Base-by-base conservation (phyloP, 164 flowering plant species). In the Tetrastigma voinierianum region DNA sequence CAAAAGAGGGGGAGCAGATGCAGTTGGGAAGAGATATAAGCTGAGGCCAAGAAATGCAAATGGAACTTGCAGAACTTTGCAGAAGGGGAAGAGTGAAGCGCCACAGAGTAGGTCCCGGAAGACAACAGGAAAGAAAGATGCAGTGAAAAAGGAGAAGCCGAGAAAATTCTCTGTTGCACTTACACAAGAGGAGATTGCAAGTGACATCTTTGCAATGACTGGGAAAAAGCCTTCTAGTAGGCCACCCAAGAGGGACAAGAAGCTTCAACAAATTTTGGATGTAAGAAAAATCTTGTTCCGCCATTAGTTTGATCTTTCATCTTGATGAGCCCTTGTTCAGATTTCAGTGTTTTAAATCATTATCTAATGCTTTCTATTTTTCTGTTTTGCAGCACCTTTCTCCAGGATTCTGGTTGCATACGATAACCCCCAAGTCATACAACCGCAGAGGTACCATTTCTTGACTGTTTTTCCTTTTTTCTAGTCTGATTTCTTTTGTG, bases 211-310 rank as follows among this genome's bases (percentile, higher is more conserved):
- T 21, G 12, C 25, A 10, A 51, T 79, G 72, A 76, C 83, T 16
- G 83, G 83, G 25, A 59, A 74, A 0, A 79, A 61, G 43, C 78
- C 83, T 2, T 4, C 71, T 16, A 65, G 80, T 57, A 65, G 76
- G 43, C 82, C 82, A 0, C 74, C 57, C 69, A 79, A 73, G 73
- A 67, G 82, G 43, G 55, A 69, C 4, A 73, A 61, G 74, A 58
- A 52, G 16, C 64, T 76, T 18, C 82, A 76, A 76, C 76, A 68
- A 47, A 73, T 67, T 51, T 67, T 79, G 0, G 80, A 79, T 71
- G 82, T 79, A 59, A 10, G 40, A 32, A 32, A 32, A 32, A 32
- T 15, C 3, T 60, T 5, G 18, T n/a, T 60, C 14, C 19, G 10
- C 9, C 11, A 40, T 18, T 60, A 11, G 0, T 53, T 53, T 65